Base-by-base conservation (phyloP, 2,329 filamentous ascomycete species). In the Exophiala sp. region DNA sequence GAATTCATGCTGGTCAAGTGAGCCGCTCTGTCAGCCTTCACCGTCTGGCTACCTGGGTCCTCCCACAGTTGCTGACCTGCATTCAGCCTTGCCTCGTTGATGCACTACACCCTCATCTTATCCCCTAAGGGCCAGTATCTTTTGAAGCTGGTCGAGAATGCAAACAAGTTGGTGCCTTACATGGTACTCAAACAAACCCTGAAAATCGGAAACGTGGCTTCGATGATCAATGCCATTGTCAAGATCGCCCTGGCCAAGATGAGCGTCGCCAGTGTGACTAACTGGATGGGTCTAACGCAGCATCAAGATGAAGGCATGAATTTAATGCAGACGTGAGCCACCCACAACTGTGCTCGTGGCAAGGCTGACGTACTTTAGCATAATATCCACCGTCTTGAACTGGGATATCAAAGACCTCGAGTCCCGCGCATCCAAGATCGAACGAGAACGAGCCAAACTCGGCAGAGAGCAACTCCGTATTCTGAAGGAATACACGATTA, bases 271-370 rank as follows among this genome's bases (percentile, higher is more conserved):
- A 81, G 81, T 6, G 68, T 91, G 43, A 88, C 86, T 3, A 90
- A 89, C 64, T 91, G 84, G 83, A 76, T 90, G 9, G 86, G 87
- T 0, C 65, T 88, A 32, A 89, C 83, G 0, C 77, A 79, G 40
- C 80, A 80, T 40, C 78, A 82, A 0, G 81, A 88, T 55, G 85
- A 89, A 58, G 86, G 86, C 40, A 87, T 88, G 84, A 93, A 90
- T 63, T 65, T 91, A 7, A 66, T 93, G 57, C 86, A 91, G 66
- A 74, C 77, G 68, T 73, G 62, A 24, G 66, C 58, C 7, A 3
- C 2, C 16, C n/a, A n/a, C n/a, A n/a, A n/a, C 5, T 27, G 24
- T 27, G 10, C 16, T 16, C 11, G 13, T 10, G 11, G 18, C 4
- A 2, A n/a, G 24, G 13, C 11, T 32, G 11, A 32, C 29, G 29